Evolutionary conservation across 495 filamentous ascomycete genomes (phyloP).

Genomic region (Glarea lozoyensis): DNA sequence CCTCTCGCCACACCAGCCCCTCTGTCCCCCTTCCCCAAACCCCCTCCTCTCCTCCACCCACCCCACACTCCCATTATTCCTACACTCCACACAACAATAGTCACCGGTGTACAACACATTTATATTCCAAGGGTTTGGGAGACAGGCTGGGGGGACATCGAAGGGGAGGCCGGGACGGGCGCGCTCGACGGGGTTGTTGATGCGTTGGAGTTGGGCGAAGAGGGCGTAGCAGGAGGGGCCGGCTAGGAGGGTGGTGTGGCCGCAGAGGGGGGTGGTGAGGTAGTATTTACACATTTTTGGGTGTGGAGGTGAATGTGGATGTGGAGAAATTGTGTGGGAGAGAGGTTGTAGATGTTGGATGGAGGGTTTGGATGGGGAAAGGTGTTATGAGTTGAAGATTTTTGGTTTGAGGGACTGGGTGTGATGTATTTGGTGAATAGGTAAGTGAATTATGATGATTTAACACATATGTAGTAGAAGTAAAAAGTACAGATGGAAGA

Average conservation of each 20-base stretch:
- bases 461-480: too few relatives aligned
- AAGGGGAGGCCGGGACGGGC: constrained; percentile 17
- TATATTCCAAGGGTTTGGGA: constrained; percentile 18
- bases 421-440: too few relatives aligned
- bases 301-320: background rate
- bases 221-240: constrained; percentile 19
- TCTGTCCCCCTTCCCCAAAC: background rate
- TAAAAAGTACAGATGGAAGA: too few relatives aligned
- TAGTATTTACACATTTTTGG: constrained; percentile 26
- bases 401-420: background rate
- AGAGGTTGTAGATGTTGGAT: background rate
- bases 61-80: constrained; percentile 13
- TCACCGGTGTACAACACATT: constrained; percentile 4
- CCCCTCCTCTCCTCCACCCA: background rate
- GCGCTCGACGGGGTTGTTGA: constrained; percentile 18
- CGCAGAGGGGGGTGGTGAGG: constrained; percentile 18
- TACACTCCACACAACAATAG: constrained; percentile 19
- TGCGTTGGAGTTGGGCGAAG: constrained; percentile 19
- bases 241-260: constrained; percentile 19
- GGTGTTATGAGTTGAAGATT: background rate
- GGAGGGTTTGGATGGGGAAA: background rate
- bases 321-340: background rate
- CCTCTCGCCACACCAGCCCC: constrained; percentile 10
- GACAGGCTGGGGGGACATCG: constrained; percentile 16
- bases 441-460: too few relatives aligned